Percentiles rank a stretch among this genome's conserved stretches.
These are phyloP conservation scores for Plenodomus lindquistii DNA, from an alignment of 2,329 filamentous ascomycete species.

Conservation along the genomic window DNA sequence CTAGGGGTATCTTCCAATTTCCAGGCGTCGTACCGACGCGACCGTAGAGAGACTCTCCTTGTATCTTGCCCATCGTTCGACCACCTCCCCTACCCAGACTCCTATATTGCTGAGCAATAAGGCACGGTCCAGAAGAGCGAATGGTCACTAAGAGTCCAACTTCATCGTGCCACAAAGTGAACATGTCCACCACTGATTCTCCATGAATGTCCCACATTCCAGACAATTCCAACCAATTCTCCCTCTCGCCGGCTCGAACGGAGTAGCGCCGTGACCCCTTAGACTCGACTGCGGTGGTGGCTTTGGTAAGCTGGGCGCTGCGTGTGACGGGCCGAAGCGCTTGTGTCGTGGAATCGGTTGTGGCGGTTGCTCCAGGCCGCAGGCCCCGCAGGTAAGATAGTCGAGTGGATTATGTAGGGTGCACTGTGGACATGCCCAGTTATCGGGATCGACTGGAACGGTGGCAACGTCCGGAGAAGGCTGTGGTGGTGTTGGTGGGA, in stretches of 20 bases:
- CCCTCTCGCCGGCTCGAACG: slow-evolving; percentile 50
- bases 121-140: too few relatives aligned
- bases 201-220: slow-evolving; percentile 65
- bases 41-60: too few relatives aligned
- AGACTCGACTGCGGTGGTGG: slow-evolving; percentile 36
- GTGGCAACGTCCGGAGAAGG: slow-evolving; percentile 17
- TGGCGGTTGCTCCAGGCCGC: slow-evolving; percentile 59
- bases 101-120: too few relatives aligned
- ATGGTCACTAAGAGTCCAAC: slow-evolving; percentile 27
- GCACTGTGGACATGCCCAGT: slow-evolving; percentile 65
- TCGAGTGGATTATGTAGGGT: slow-evolving; percentile 65
- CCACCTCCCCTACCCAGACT: too few relatives aligned
- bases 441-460: slow-evolving; percentile 37
- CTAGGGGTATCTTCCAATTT: not conserved
- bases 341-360: slow-evolving; percentile 41
- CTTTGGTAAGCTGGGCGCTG: slow-evolving; percentile 30
- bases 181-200: slow-evolving; percentile 68
- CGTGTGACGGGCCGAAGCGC: slow-evolving; percentile 29
- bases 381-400: slow-evolving; percentile 64
- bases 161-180: slow-evolving; percentile 64
- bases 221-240: slow-evolving; percentile 63
- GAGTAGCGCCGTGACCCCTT: slow-evolving; percentile 36
- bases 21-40: not conserved
- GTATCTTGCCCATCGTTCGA: too few relatives aligned
- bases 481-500: slow-evolving; percentile 37